phyloP scores from a whole-genome alignment of 495 filamentous ascomycete species.

The Filosporella fistucella region DNA sequence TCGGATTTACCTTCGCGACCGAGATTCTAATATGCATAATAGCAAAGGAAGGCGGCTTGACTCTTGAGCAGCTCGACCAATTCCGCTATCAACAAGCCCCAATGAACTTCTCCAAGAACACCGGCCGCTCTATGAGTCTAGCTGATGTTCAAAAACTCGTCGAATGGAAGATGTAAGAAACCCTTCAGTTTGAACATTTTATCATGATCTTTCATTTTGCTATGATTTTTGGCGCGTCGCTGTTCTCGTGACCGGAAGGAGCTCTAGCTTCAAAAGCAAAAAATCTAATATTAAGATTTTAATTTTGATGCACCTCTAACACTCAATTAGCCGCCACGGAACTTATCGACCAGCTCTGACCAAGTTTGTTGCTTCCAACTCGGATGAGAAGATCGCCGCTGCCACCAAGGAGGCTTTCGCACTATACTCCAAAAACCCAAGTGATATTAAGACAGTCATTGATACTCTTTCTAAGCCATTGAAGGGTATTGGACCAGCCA shows the following conservation, averaged over 20 bases:
- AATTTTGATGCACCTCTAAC: not conserved
- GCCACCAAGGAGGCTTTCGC: slow-evolving; percentile 45
- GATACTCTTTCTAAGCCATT: slow-evolving; percentile 41
- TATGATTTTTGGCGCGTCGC: slow-evolving; percentile 1
- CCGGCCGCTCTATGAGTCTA: slow-evolving; percentile 16
- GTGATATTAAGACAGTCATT: slow-evolving; percentile 42
- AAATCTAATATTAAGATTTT: not conserved
- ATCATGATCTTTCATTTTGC: slow-evolving; percentile 2
- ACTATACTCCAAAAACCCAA: slow-evolving; percentile 29
- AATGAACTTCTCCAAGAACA: slow-evolving; percentile 29
- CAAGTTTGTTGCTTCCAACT: slow-evolving; percentile 60
- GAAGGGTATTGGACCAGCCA: slow-evolving; percentile 67
- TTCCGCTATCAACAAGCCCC: slow-evolving; percentile 42
- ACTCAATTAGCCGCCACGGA: slow-evolving; percentile 47
- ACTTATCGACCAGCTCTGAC: slow-evolving; percentile 64
- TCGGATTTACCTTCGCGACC: not conserved
- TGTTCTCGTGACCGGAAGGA: too few species aligned
- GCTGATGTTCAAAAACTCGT: slow-evolving; percentile 50
- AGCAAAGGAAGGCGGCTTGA: slow-evolving; percentile 19
- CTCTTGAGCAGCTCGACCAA: slow-evolving; percentile 40
- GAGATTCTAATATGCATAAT: not conserved
- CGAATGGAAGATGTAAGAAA: slow-evolving; percentile 73
- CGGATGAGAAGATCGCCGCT: slow-evolving; percentile 30
- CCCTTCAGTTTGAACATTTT: not conserved
- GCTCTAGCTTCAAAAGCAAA: slow-evolving; percentile 2